A percentile compares a stretch with the other conserved stretches of the same genome.
Evolutionary conservation across 495 filamentous ascomycete genomes (phyloP).

Genomic region (Cryomyces minteri): DNA sequence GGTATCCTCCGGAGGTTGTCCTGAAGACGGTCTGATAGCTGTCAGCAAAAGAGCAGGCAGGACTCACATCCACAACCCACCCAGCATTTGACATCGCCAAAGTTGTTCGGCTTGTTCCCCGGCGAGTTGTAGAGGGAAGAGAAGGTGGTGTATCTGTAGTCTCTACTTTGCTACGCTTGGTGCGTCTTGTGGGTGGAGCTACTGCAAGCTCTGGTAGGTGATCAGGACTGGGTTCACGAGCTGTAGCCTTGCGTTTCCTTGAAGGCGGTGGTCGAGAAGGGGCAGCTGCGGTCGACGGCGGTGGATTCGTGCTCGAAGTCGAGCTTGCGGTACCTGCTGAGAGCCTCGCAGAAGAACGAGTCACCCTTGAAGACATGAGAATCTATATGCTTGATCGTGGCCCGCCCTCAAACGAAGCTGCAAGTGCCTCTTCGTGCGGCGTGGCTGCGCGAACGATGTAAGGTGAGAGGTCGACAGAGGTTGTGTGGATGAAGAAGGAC

Average conservation of each 20-base stretch:
- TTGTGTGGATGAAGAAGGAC: too few relatives aligned
- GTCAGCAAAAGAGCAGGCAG: constrained; percentile 4
- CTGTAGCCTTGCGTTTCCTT: constrained; percentile 19
- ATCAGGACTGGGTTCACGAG: constrained; percentile 13
- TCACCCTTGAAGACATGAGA: constrained; percentile 25
- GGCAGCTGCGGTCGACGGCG: constrained; percentile 3
- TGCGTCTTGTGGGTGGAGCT: constrained; percentile 2
- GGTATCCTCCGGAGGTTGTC: constrained; percentile 18
- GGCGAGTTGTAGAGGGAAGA: constrained; percentile 5
- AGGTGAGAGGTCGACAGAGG: too few relatives aligned
- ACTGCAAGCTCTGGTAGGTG: constrained; percentile 2
- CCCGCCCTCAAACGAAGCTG: too few relatives aligned
- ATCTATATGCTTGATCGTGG: constrained; percentile 4
- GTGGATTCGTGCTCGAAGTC: constrained; percentile 9
- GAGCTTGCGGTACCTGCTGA: constrained; percentile 7
- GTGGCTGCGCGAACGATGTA: too few relatives aligned
- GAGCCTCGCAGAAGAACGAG: constrained; percentile 23
- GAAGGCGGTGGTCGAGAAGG: constrained; percentile 17
- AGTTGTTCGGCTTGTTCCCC: constrained; percentile 36
- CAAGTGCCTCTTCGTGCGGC: too few relatives aligned
- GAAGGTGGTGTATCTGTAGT: constrained; percentile 4
- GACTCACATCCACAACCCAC: constrained; percentile 28
- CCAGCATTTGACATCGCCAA: constrained; percentile 68
- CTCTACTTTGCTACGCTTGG: constrained; percentile 12
- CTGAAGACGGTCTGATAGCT: constrained; percentile 13